These are phyloP conservation scores for Ophiostoma pallidulum DNA, from an alignment of 2,329 filamentous ascomycete species.

Conservation along the genomic window DNA sequence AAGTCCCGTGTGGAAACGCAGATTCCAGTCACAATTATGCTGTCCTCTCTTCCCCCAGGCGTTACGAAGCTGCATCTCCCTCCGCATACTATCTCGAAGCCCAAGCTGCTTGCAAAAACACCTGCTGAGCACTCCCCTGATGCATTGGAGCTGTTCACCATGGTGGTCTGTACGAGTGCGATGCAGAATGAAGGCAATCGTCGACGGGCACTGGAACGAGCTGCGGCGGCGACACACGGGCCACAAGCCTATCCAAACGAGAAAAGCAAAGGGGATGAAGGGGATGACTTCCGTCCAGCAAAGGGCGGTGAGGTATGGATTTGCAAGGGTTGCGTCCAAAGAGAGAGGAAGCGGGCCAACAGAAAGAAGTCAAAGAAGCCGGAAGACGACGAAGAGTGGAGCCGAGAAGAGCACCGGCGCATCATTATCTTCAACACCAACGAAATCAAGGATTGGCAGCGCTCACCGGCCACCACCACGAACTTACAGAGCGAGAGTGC, in stretches of 20 bases:
- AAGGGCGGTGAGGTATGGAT: slow-evolving; percentile 93
- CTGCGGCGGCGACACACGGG: slow-evolving; percentile 35
- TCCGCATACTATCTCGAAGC: slow-evolving; percentile 85
- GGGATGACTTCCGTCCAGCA: slow-evolving; percentile 62
- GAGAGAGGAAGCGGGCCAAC: slow-evolving; percentile 82
- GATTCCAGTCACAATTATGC: slow-evolving; percentile 74
- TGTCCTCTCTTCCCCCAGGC: slow-evolving; percentile 65
- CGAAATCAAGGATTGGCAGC: slow-evolving; percentile 76
- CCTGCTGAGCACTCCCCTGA: slow-evolving; percentile 56
- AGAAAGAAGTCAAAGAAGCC: slow-evolving; percentile 90
- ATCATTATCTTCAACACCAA: slow-evolving; percentile 88
- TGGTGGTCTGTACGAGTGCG: slow-evolving; percentile 83
- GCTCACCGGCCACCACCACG: slow-evolving; percentile 34
- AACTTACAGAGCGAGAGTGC: slow-evolving; percentile 13
- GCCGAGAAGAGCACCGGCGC: slow-evolving; percentile 66
- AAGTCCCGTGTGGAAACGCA: slow-evolving; percentile 97
- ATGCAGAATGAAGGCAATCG: slow-evolving; percentile 64
- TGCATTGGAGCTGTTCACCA: slow-evolving; percentile 69
- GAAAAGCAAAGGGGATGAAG: slow-evolving; percentile 49
- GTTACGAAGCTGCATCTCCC: slow-evolving; percentile 79
- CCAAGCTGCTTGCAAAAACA: slow-evolving; percentile 75
- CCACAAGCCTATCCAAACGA: slow-evolving; percentile 27
- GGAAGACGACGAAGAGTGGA: slow-evolving; percentile 85
- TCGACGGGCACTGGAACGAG: slow-evolving; percentile 56
- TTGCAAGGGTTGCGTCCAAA: slow-evolving; percentile 80